phyloP scores from a whole-genome alignment of 1,284 basidiomycete genomes.

The Irpex lacteus region DNA sequence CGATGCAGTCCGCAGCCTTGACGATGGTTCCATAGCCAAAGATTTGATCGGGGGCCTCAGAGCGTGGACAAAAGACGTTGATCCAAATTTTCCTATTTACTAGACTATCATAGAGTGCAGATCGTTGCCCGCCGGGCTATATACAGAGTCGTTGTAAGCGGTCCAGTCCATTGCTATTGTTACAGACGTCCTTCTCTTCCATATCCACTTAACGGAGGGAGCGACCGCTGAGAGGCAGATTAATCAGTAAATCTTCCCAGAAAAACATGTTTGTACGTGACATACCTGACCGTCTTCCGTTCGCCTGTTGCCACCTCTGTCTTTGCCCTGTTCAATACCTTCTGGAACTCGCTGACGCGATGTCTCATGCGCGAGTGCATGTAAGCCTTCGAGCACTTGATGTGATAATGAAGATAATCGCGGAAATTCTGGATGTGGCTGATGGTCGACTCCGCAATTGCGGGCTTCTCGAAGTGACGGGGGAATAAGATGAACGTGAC shows the following conservation, averaged over 20 bases:
- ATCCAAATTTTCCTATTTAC: conserved; percentile 77
- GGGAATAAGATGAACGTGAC: conserved; percentile 99
- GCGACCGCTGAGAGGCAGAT: conserved; percentile 9
- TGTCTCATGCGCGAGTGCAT: conserved; percentile 98
- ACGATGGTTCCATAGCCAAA: conserved; percentile 39
- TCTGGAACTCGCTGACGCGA: conserved; percentile 95
- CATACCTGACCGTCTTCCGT: conserved; percentile 89
- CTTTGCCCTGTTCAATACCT: conserved; percentile 98
- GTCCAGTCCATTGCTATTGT: conserved; percentile 1
- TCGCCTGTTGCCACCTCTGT: conserved; percentile 84
- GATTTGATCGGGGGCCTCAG: conserved; percentile 80
- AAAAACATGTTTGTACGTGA: conserved; percentile 15
- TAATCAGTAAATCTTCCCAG: background rate
- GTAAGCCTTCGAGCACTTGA: conserved; percentile 99
- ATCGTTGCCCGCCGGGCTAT: background rate
- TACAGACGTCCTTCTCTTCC: background rate
- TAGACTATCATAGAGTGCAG: conserved; percentile 33
- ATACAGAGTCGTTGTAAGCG: background rate
- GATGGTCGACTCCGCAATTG: conserved; percentile 82
- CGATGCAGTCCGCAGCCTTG: conserved; percentile 54
- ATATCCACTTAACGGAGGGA: background rate
- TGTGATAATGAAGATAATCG: conserved; percentile 98
- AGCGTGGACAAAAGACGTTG: conserved; percentile 74
- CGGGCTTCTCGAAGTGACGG: conserved; percentile 84
- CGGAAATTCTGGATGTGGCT: conserved; percentile 97